A percentile compares a stretch with the other conserved stretches of the same genome.
Conservation (phyloP, 2,329 filamentous ascomycete species). For the Exophiala bonariae region DNA sequence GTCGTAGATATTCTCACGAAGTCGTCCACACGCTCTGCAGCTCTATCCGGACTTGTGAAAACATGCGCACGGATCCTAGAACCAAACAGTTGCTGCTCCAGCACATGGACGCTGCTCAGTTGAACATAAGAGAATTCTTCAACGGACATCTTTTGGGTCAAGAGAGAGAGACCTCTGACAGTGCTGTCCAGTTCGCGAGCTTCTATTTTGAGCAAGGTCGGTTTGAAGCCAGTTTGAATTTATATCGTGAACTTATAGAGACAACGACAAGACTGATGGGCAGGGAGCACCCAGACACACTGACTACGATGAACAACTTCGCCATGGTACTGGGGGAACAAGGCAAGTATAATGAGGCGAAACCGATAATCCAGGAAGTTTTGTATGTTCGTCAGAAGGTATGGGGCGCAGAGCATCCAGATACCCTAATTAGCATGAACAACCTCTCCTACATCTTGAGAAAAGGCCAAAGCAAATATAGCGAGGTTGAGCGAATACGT, state of each 20-base stretch:
- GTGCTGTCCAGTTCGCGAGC: constrained; percentile 15
- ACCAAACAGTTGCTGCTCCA: constrained; percentile 10
- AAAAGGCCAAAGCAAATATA: constrained; percentile 14
- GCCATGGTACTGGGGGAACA: constrained; percentile 9
- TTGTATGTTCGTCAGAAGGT: constrained; percentile 7
- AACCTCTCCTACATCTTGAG: constrained; percentile 22
- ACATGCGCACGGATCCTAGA: constrained; percentile 3
- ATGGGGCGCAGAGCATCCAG: constrained; percentile 20
- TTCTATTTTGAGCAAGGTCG: constrained; percentile 22
- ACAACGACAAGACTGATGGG: constrained; percentile 22
- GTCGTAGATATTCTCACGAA: constrained; percentile 6
- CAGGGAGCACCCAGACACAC: constrained; percentile 28
- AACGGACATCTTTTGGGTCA: constrained; percentile 8
- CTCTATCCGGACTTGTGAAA: constrained; percentile 1
- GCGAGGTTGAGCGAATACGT: constrained; percentile 18
- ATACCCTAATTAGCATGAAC: constrained; percentile 23
- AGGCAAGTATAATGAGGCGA: constrained; percentile 25
- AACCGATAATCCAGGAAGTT: constrained; percentile 10
- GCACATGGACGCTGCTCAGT: constrained; percentile 13
- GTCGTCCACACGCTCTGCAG: constrained; percentile 8
- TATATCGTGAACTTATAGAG: constrained; percentile 22
- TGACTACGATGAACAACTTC: constrained; percentile 26
- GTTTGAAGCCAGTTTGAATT: constrained; percentile 14
- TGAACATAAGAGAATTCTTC: constrained; percentile 2
- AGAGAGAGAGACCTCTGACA: constrained; percentile 10